Evolutionary conservation across 1,284 basidiomycete genomes (phyloP), one percentile per base, ranked within the genome.

Genomic region (Singerocomus inundabilis): DNA sequence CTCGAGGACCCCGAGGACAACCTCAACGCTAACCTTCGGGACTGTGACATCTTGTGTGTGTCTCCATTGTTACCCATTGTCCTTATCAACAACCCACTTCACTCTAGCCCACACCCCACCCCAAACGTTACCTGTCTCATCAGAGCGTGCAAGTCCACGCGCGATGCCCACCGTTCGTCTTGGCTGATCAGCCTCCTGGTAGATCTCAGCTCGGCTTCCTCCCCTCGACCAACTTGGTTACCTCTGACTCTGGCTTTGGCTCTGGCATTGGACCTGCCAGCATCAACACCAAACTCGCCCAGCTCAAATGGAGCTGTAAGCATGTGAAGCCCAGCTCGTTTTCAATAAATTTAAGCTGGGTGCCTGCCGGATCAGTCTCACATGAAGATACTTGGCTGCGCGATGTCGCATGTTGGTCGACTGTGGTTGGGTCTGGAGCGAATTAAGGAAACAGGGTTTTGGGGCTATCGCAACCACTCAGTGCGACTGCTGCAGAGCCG

Each of bases 271-370:
- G n/a, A n/a, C 59, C 59, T 0, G 51, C 60, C 6, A 49, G 28
- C 11, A 63, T 61, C 50, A 70, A 71, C 11, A 58, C 70, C 24
- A 90, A 87, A 63, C 75, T 91, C 10, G 72, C 73, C 0, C 66
- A 77, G 87, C 87, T 0, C 88, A 91, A 56, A 72, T 81, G 0
- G 85, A 90, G 55, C 70, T 91, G 15, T 85, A 89, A 57, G 88
- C 86, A 8, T 91, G 88, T 63, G n/a, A n/a, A n/a, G n/a, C n/a
- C n/a, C n/a, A n/a, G n/a, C n/a, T n/a, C n/a, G n/a, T n/a, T n/a
- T n/a, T 69, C 25, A 88, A 87, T 63, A 85, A 91, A 59, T 73
- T 69, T 18, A 82, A 84, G 47, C 74, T 90, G 4, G 78, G 78
- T 3, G 64, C 63, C 0, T 70, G 76, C 43, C 74, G 87, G 1